phyloP scores from a whole-genome alignment of 495 filamentous ascomycete genomes.

The Aspergillus asperescens region DNA sequence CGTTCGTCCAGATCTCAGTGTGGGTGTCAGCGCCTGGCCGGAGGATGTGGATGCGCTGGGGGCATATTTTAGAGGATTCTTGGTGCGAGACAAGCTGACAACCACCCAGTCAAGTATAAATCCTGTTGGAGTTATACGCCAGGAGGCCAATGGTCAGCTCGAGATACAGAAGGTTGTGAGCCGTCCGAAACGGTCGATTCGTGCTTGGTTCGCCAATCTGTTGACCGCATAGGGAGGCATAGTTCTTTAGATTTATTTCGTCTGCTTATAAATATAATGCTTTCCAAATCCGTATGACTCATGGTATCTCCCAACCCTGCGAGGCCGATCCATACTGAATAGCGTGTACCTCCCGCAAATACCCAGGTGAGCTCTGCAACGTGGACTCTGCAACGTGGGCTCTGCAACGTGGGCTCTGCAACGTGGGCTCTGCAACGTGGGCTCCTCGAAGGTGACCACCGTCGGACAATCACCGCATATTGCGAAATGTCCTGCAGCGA shows the following conservation, averaged over 20 bases:
- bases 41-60: not conserved
- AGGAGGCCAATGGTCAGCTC: not conserved
- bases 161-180: not conserved
- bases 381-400: too few species aligned
- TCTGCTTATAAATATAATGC: too few species aligned
- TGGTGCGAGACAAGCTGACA: not conserved
- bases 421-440: too few species aligned
- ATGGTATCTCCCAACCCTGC: too few species aligned
- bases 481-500: too few species aligned
- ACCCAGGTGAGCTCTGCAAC: too few species aligned
- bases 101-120: not conserved
- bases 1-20: conserved; percentile 1
- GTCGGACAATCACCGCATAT: too few species aligned
- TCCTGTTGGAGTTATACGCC: not conserved
- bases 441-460: too few species aligned
- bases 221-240: not conserved
- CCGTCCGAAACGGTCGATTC: not conserved
- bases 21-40: not conserved
- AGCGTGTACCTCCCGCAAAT: not conserved
- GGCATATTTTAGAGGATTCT: not conserved
- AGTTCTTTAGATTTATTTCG: too few species aligned
- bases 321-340: not conserved
- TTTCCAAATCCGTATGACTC: too few species aligned
- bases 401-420: too few species aligned
- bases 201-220: not conserved